These are phyloP conservation scores for Adiantum capillusveneris DNA, from an alignment of 75 land plant genomes.

Conservation along the genomic window DNA sequence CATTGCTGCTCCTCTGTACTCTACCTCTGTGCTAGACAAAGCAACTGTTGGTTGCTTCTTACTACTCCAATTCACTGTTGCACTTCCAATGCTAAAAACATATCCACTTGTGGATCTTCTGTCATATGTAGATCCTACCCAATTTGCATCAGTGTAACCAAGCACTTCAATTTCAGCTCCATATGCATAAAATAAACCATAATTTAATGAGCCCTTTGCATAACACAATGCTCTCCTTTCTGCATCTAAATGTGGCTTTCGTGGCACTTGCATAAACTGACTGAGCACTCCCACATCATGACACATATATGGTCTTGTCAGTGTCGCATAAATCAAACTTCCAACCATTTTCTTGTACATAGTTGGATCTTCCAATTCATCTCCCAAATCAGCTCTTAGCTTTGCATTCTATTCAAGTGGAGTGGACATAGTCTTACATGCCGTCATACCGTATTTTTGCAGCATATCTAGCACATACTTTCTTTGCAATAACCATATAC, in stretches of 20 bases:
- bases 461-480: too few species aligned
- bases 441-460: too few species aligned
- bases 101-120: constrained; percentile 12
- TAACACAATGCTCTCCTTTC: too few species aligned
- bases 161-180: background rate
- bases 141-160: constrained; percentile 12
- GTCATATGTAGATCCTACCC: constrained; percentile 5
- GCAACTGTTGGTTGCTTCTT: constrained; percentile 13
- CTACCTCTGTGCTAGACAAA: constrained; percentile 11
- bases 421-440: too few species aligned
- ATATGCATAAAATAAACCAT: too few species aligned
- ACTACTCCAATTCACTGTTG: constrained; percentile 8
- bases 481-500: too few species aligned
- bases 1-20: constrained; percentile 7
- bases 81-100: constrained; percentile 6
- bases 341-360: background rate
- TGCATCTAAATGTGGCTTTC: too few species aligned
- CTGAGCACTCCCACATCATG: background rate
- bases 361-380: background rate
- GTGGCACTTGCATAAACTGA: too few species aligned
- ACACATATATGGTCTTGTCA: background rate
- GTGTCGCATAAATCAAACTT: background rate
- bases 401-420: too few species aligned
- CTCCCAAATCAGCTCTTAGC: too few species aligned
- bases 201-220: too few species aligned